Evolutionary conservation across 2,329 filamentous ascomycete genomes (phyloP), one percentile per base, ranked within the genome.

Genomic region (Calonectria pteridis): DNA sequence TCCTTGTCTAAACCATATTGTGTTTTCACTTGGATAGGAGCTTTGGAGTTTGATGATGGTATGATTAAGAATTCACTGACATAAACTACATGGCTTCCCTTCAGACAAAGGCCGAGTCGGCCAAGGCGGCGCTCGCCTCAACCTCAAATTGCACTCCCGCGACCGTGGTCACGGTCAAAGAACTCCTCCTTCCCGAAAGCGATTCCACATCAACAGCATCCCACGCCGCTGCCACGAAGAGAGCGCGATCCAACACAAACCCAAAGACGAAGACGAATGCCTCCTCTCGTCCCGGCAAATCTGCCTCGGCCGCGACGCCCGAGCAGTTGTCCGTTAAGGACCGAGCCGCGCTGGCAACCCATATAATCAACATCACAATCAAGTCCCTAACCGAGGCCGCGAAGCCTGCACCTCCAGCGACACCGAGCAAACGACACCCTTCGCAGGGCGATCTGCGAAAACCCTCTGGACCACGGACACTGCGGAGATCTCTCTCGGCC

Each of bases 361-460:
- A 95, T 74, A 87, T 95, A 43, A 91, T 95, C 79, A 96, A 96
- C 81, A 86, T 87, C 9, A 89, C 92, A 1, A 87, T 96, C 49
- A 95, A 94, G 79, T 88, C 90, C 13, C 87, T 96, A 4, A 88
- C 89, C n/a, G 92, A 94, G 70, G 91, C 91, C 0, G 87, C 91
- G 26, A 95, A 92, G 81, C 83, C 86, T 2, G 74, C 84, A 4
- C 76, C 83, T 1, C 75, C 79, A 5, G 68, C 82, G 2, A 81
- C 84, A 18, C 80, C 84, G 10, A 77, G 79, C n/a, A 82, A 83
- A 50, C 82, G 74, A 73, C 82, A 81, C 77, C 82, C 82, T 20
- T 75, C 84, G 3, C 82, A 84, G 46, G 82, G 84, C 55, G 84
- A 85, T 35, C 66, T 69, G 29, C 77, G 75, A 59, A 81, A 87